These are phyloP conservation scores for Clausena lansium DNA, from an alignment of 345 rosid genomes.

Conservation along the genomic window DNA sequence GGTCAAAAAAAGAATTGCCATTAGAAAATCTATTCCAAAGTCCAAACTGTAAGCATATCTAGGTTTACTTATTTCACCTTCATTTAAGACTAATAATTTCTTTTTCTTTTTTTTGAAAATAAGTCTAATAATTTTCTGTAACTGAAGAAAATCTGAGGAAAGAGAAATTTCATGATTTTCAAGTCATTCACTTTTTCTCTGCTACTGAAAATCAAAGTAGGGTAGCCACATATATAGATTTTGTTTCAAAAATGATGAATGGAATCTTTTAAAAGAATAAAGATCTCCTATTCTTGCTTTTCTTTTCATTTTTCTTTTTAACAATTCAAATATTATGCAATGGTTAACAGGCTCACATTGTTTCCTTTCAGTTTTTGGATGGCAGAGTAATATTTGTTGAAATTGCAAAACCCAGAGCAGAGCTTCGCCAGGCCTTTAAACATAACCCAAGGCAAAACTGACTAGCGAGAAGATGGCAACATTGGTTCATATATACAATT, in stretches of 20 bases:
- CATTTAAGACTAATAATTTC: neutral
- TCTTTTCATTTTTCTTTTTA: neutral
- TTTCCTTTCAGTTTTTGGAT: constrained; percentile 55
- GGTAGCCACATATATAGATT: neutral
- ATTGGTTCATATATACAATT: neutral
- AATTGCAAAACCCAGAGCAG: constrained; percentile 61
- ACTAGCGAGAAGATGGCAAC: neutral
- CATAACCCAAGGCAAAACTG: constrained; percentile 25
- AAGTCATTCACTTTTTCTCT: neutral
- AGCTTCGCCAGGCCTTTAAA: constrained; percentile 39
- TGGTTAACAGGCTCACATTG: neutral
- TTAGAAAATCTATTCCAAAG: neutral
- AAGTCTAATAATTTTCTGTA: neutral
- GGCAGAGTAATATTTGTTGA: constrained; percentile 89
- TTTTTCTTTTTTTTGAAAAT: neutral
- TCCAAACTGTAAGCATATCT: neutral
- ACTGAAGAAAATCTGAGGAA: neutral
- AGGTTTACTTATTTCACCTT: neutral
- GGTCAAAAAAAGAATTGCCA: neutral
- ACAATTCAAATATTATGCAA: neutral
- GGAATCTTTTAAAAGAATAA: neutral
- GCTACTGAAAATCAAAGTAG: neutral
- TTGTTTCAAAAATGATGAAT: neutral
- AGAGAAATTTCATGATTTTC: neutral
- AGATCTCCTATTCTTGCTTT: neutral